Percentiles rank a stretch among this genome's conserved stretches.
Evolutionary conservation across 306 rosid species (phyloP).

Genomic region (Cicer pinnatifidum): DNA sequence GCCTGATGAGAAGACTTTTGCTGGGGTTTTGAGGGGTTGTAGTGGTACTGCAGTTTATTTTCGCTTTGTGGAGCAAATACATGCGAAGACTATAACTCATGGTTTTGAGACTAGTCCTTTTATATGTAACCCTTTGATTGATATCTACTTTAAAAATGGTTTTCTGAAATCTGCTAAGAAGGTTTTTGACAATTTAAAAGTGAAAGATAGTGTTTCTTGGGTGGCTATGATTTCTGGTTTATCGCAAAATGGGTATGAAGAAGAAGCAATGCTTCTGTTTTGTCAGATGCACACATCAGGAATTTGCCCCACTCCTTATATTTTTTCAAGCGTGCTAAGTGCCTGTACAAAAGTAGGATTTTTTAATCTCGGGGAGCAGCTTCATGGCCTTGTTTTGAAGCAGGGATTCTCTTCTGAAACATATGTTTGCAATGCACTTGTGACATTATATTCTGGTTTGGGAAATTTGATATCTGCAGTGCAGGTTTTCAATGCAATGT

Average conservation of each 20-base stretch:
- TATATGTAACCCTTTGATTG: conserved; percentile 72
- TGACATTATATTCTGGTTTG: conserved; percentile 68
- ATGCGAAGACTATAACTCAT: conserved; percentile 60
- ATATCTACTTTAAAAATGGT: conserved; percentile 68
- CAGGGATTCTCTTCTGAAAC: conserved; percentile 75
- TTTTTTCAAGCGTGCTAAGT: conserved; percentile 76
- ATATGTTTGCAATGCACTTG: conserved; percentile 87
- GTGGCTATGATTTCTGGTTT: conserved; percentile 89
- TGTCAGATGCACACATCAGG: conserved; percentile 67
- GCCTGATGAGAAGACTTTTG: conserved; percentile 61
- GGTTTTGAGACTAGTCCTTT: conserved; percentile 62
- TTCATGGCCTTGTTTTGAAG: conserved; percentile 75
- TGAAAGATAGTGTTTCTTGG: conserved; percentile 80
- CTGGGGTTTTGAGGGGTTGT: conserved; percentile 72
- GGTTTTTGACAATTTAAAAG: conserved; percentile 56
- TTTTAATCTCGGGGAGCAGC: conserved; percentile 67
- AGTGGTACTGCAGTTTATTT: conserved; percentile 53
- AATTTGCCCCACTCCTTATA: conserved; percentile 73
- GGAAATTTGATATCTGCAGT: conserved; percentile 68
- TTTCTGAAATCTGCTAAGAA: conserved; percentile 64
- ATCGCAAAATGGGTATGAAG: conserved; percentile 68
- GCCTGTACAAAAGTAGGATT: conserved; percentile 67
- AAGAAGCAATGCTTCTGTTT: conserved; percentile 74
- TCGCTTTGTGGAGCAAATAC: conserved; percentile 64
- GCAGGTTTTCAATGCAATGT: conserved; percentile 64